These are phyloP conservation scores for Penicillium sp. DNA, from an alignment of 2,329 filamentous ascomycete genomes.

Conservation along the genomic window DNA sequence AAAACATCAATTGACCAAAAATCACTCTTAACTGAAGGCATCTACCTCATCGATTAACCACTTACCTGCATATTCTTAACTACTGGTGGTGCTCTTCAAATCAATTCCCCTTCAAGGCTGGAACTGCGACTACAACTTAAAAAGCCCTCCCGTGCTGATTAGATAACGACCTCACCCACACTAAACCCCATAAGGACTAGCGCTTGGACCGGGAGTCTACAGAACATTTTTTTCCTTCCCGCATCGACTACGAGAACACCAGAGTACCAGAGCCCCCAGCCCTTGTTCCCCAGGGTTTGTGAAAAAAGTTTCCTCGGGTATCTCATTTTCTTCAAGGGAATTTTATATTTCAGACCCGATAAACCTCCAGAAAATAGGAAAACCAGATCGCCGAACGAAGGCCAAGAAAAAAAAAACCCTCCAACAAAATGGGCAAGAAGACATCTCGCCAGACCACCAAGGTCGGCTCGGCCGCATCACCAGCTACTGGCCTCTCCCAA, in stretches of 20 bases:
- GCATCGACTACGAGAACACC: conserved; percentile 29
- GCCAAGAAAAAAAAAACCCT: conserved; percentile 18
- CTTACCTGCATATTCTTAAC: too few relatives aligned
- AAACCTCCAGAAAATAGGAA: conserved; percentile 7
- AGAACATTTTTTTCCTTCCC: conserved; percentile 47
- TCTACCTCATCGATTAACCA: too few relatives aligned
- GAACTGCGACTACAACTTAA: too few relatives aligned
- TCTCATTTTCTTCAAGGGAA: conserved; percentile 5
- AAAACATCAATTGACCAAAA: too few relatives aligned
- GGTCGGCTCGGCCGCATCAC: conserved; percentile 44
- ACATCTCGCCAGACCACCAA: conserved; percentile 45
- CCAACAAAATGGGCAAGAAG: conserved; percentile 47
- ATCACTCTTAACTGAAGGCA: too few relatives aligned
- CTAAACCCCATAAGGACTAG: conserved; percentile 36
- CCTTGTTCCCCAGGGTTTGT: conserved; percentile 18
- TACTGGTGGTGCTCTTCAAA: too few relatives aligned
- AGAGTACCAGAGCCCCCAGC: conserved; percentile 28
- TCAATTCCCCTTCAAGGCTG: too few relatives aligned
- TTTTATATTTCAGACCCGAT: not conserved
- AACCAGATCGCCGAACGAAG: conserved; percentile 7
- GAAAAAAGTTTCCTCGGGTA: conserved; percentile 13
- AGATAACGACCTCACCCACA: conserved; percentile 29
- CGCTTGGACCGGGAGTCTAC: conserved; percentile 32
- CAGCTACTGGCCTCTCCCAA: conserved; percentile 37
- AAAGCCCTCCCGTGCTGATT: conserved; percentile 23